A percentile compares a stretch with the other conserved stretches of the same genome.
Conservation (phyloP, 192 early-diverging fungal genomes). For the Gonapodya prolifera region DNA sequence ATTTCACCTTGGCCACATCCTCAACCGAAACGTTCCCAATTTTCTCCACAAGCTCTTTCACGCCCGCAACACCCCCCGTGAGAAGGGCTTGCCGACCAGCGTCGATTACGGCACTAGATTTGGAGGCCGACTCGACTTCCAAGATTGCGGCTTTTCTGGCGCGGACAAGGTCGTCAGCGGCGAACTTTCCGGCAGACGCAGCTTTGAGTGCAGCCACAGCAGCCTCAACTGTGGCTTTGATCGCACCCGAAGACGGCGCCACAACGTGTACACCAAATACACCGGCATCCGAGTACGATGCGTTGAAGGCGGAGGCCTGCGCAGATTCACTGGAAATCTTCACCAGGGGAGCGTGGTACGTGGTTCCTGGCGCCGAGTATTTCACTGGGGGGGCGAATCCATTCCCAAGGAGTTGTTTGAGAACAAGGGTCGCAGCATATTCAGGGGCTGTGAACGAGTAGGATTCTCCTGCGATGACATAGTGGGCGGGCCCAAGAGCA, state of each 20-base stretch:
- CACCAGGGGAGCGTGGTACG: conserved; percentile 50
- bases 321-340: conserved; percentile 39
- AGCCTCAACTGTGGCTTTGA: conserved; percentile 22
- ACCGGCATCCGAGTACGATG: conserved; percentile 81
- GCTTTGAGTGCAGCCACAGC: conserved; percentile 26
- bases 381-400: conserved; percentile 32
- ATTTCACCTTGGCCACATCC: conserved; percentile 46
- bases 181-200: conserved; percentile 10
- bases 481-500: conserved; percentile 32
- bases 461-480: conserved; percentile 71
- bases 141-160: conserved; percentile 38
- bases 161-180: conserved; percentile 20
- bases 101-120: conserved; percentile 14
- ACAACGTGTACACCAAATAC: conserved; percentile 70
- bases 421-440: conserved; percentile 46
- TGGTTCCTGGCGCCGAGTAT: conserved; percentile 52
- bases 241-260: conserved; percentile 21
- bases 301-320: conserved; percentile 54
- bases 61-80: neutral
- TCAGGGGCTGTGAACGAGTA: conserved; percentile 44
- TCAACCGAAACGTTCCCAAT: conserved; percentile 33
- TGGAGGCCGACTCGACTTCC: conserved; percentile 21
- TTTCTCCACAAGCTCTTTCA: neutral
- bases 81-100: neutral
- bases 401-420: conserved; percentile 24